Conservation (phyloP, 257 asterid species). For the Scutellaria baicalensis region DNA sequence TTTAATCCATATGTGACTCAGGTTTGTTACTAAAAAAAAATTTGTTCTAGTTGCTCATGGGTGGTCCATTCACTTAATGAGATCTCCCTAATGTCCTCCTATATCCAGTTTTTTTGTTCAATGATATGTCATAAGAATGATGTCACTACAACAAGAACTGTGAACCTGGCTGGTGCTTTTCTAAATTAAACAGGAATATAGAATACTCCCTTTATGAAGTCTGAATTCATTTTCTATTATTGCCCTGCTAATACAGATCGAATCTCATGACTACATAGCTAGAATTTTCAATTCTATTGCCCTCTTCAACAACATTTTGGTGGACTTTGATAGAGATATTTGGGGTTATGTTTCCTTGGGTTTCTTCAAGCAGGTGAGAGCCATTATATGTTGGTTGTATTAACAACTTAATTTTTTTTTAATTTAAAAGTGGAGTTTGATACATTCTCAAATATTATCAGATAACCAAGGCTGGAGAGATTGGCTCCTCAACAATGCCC, state of each 20-base stretch:
- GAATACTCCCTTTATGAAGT: too few species aligned
- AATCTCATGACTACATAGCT: conserved; percentile 89
- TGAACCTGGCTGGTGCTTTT: too few species aligned
- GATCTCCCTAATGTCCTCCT: neutral
- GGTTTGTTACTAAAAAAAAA: conserved; percentile 18
- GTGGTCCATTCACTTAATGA: neutral
- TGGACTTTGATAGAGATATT: conserved; percentile 67
- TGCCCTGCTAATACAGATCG: conserved; percentile 49
- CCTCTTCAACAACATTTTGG: conserved; percentile 72
- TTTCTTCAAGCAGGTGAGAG: conserved; percentile 71
- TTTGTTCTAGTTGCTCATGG: neutral
- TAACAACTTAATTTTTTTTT: neutral
- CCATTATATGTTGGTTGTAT: neutral
- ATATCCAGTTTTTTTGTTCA: neutral
- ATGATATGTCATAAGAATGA: neutral
- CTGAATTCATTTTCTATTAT: neutral
- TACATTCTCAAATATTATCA: conserved; percentile 20
- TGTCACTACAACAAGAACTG: neutral
- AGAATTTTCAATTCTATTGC: conserved; percentile 56
- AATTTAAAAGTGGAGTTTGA: neutral
- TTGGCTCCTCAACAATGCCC: conserved; percentile 94
- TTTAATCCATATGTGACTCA: conserved; percentile 49
- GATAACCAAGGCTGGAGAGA: conserved; percentile 87
- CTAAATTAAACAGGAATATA: too few species aligned
- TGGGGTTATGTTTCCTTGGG: conserved; percentile 91